These are phyloP conservation scores for Clathrospora elynae DNA, from an alignment of 2,329 filamentous ascomycete genomes.

Conservation along the genomic window DNA sequence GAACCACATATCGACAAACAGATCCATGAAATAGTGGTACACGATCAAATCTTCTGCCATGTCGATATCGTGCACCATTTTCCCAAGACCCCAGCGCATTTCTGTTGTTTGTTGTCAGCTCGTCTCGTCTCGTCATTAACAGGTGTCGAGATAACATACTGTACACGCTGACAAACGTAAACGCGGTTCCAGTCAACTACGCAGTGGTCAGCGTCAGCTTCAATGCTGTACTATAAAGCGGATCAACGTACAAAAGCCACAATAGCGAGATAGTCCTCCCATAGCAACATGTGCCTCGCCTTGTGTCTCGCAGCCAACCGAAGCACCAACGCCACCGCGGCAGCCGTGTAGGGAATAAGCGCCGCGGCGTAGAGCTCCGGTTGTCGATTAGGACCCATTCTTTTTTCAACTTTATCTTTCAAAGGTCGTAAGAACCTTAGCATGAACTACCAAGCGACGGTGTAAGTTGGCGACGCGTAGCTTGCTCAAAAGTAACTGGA, in stretches of 20 bases:
- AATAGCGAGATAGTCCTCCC: slow-evolving; percentile 30
- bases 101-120: slow-evolving; percentile 19
- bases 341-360: slow-evolving; percentile 26
- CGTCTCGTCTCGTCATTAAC: background rate
- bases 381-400: slow-evolving; percentile 22
- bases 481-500: background rate
- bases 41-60: slow-evolving; percentile 19
- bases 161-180: slow-evolving; percentile 30
- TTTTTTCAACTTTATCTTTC: too few species aligned
- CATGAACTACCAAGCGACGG: too few species aligned
- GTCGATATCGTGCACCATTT: slow-evolving; percentile 19
- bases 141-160: slow-evolving; percentile 15
- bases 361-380: slow-evolving; percentile 28
- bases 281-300: slow-evolving; percentile 20
- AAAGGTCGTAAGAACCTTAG: too few species aligned
- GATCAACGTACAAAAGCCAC: slow-evolving; percentile 27
- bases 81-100: slow-evolving; percentile 32
- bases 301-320: slow-evolving; percentile 23
- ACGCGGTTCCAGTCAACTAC: slow-evolving; percentile 22
- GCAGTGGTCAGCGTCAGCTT: slow-evolving; percentile 12
- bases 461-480: background rate
- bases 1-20: slow-evolving; percentile 32
- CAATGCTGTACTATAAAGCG: background rate
- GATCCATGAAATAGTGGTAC: slow-evolving; percentile 27
- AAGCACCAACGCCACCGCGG: slow-evolving; percentile 23